Evolutionary conservation across 495 filamentous ascomycete species (phyloP).

Genomic region (Barbatosphaeria neglecta): DNA sequence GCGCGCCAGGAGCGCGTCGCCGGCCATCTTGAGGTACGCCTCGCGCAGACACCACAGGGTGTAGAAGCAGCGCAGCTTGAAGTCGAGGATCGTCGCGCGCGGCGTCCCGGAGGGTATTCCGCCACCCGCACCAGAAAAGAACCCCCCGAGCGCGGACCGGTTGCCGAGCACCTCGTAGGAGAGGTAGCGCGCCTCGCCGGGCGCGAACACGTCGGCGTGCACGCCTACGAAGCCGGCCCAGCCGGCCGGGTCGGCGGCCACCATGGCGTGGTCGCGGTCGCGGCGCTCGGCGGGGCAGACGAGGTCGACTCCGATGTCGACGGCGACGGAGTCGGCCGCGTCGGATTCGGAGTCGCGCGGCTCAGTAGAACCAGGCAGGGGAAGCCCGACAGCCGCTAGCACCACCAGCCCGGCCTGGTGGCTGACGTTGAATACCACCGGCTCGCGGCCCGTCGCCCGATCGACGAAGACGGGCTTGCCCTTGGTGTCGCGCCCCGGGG

Average conservation of each 20-base stretch:
- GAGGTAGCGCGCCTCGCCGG: conserved; percentile 24
- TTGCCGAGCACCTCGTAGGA: conserved; percentile 17
- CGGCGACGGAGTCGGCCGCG: conserved; percentile 2
- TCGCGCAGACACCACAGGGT: conserved; percentile 83
- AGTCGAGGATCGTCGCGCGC: conserved; percentile 11
- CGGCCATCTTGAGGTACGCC: conserved; percentile 88
- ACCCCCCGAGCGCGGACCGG: not conserved
- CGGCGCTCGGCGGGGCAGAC: conserved; percentile 64
- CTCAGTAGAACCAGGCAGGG: too few species aligned
- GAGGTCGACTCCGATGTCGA: conserved; percentile 56
- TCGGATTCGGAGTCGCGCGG: conserved; percentile 15
- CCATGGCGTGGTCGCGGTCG: conserved; percentile 34
- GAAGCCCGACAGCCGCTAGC: conserved; percentile 23
- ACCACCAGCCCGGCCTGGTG: conserved; percentile 76
- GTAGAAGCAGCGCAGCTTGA: conserved; percentile 62
- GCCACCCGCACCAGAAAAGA: not conserved
- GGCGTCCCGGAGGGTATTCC: conserved; percentile 2
- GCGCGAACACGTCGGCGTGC: conserved; percentile 65
- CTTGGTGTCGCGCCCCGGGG: conserved; percentile 44
- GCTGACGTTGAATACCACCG: conserved; percentile 74
- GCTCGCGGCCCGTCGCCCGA: conserved; percentile 12
- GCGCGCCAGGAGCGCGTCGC: conserved; percentile 69
- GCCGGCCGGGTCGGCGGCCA: conserved; percentile 32
- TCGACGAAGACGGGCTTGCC: conserved; percentile 48
- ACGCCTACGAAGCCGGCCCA: conserved; percentile 63